phyloP scores from a whole-genome alignment of 2,329 filamentous ascomycete species.

The Monilinia polystroma region DNA sequence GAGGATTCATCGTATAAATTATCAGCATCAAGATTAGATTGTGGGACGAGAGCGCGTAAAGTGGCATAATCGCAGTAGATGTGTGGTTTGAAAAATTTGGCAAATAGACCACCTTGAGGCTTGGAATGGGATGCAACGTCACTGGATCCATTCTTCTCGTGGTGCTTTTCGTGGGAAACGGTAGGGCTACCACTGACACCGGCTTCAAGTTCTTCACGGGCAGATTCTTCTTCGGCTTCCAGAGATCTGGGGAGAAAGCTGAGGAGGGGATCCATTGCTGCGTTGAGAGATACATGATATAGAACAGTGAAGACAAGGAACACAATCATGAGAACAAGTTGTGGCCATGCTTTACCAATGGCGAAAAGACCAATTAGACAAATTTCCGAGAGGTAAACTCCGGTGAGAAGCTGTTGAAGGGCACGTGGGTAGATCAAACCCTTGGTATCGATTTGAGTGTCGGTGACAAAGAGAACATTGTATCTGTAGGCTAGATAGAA shows the following conservation, averaged over 20 bases:
- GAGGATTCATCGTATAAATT: slow-evolving; percentile 61
- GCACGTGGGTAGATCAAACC: slow-evolving; percentile 86
- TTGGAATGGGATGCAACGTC: slow-evolving; percentile 42
- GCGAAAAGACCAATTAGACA: slow-evolving; percentile 84
- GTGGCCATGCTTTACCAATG: slow-evolving; percentile 64
- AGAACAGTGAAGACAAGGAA: slow-evolving; percentile 74
- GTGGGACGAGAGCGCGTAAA: slow-evolving; percentile 68
- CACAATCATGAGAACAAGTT: slow-evolving; percentile 72
- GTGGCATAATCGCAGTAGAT: slow-evolving; percentile 70
- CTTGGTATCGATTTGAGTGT: slow-evolving; percentile 80
- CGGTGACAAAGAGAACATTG: slow-evolving; percentile 84
- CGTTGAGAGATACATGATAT: slow-evolving; percentile 71
- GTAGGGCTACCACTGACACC: slow-evolving; percentile 23
- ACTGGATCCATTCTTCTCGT: slow-evolving; percentile 13
- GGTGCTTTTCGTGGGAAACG: slow-evolving; percentile 33
- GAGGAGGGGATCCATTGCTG: slow-evolving; percentile 72
- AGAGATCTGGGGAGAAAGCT: slow-evolving; percentile 77
- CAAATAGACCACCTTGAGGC: slow-evolving; percentile 55
- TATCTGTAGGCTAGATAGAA: slow-evolving; percentile 90
- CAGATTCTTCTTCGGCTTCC: slow-evolving; percentile 54
- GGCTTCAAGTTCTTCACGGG: slow-evolving; percentile 30
- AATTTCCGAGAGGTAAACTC: slow-evolving; percentile 78
- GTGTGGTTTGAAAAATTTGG: slow-evolving; percentile 75
- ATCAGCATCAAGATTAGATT: slow-evolving; percentile 45
- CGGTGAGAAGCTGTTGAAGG: slow-evolving; percentile 79